A percentile compares a stretch with the other conserved stretches of the same genome.
Evolutionary conservation across 768 basidiomycete genomes (phyloP).

Genomic region (Tremella mesenterica): DNA sequence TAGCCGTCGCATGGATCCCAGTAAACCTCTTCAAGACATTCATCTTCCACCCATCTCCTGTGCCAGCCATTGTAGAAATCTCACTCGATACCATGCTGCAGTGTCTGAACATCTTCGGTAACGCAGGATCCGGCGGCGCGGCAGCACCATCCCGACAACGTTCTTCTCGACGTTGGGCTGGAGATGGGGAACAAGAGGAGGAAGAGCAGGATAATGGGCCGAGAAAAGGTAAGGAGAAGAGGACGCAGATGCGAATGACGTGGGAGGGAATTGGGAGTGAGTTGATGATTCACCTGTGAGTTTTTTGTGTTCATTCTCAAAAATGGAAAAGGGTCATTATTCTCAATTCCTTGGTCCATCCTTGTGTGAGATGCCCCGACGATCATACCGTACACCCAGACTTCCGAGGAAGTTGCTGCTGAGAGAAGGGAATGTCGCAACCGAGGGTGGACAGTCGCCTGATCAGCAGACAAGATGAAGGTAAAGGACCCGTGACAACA

Average conservation of each 20-base stretch:
- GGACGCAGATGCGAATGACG: conserved; percentile 75
- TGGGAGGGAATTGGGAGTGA: conserved; percentile 72
- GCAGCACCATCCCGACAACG: conserved; percentile 20
- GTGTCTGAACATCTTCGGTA: conserved; percentile 87
- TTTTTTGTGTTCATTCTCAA: conserved; percentile 14
- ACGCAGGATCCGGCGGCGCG: conserved; percentile 49
- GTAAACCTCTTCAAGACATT: conserved; percentile 72
- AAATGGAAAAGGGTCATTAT: too few species aligned
- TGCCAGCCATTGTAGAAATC: conserved; percentile 57
- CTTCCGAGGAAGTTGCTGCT: too few species aligned
- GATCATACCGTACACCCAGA: not conserved
- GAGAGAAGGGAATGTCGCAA: too few species aligned
- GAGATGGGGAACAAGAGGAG: conserved; percentile 43
- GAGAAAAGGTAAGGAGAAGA: conserved; percentile 46
- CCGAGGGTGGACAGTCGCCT: not conserved
- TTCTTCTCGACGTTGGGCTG: conserved; percentile 45
- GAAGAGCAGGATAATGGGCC: conserved; percentile 43
- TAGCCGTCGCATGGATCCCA: conserved; percentile 78
- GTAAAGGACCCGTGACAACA: conserved; percentile 36
- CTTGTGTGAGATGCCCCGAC: too few species aligned
- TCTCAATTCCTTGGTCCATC: too few species aligned
- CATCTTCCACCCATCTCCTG: conserved; percentile 48
- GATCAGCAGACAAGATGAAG: conserved; percentile 36
- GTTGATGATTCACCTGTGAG: conserved; percentile 68
- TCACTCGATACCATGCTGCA: conserved; percentile 76